Evolutionary conservation across 2,329 filamentous ascomycete species (phyloP), one percentile per base, ranked within the genome.

Genomic region (Aspergillus tamarii): DNA sequence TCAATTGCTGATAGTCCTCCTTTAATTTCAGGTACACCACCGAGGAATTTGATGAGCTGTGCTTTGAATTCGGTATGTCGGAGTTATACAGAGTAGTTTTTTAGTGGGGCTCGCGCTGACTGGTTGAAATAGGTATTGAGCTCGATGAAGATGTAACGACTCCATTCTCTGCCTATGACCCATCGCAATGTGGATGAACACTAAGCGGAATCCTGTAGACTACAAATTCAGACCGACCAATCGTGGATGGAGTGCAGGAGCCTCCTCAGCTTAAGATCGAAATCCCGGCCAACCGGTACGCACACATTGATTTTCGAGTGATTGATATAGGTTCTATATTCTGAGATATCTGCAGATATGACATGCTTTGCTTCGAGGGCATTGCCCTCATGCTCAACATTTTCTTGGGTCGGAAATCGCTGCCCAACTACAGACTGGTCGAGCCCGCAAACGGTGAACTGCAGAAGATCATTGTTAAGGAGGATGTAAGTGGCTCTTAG

Each of bases 361-460:
- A 98, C 75, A 93, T 98, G 89, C 88, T 99, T 61, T 98, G 94
- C 82, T 96, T 96, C 82, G 95, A 98, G 83, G 94, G 94, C 66
- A 97, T 98, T 77, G 91, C 92, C 70, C 87, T 97, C 78, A 96
- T 96, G 86, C 87, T 98, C 71, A 97, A 97, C 79, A 92, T 98
- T 80, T 98, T 99, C 88, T 85, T 91, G 69, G 92, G 89, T 68
- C 91, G 89, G 73, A 84, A 87, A 61, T 80, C 88, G 34, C 84
- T 93, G 46, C 95, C 96, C 62, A 91, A 93, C 71, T 98, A 93
- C 84, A 86, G 84, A 72, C 81, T 97, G 59, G 87, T 89, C 67
- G 83, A 90, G 69, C 92, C 94, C 19, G 83, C 88, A 63, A 86
- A 86, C 73, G 91, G 91, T 65, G 84, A 94, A 77, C 80, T 94